phyloP scores from a whole-genome alignment of 139 green algal genomes.

The Microglena sp. region DNA sequence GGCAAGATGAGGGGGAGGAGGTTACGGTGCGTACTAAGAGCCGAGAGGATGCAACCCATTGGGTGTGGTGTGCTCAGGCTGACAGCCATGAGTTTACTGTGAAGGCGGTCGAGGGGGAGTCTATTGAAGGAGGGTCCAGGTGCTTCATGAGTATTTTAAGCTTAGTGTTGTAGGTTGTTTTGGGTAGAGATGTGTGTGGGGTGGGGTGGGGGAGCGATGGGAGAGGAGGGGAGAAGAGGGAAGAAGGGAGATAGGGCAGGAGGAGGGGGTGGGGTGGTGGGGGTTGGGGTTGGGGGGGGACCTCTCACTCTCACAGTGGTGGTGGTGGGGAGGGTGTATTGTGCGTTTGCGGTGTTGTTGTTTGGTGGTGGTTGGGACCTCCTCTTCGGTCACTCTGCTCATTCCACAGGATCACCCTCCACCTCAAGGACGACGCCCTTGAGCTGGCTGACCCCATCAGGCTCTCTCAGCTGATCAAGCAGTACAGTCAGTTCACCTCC shows the following conservation, averaged over 20 bases:
- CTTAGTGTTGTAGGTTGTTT: too few species aligned
- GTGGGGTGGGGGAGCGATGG: too few species aligned
- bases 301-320: not conserved
- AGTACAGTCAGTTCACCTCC: conserved; percentile 97
- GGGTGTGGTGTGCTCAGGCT: conserved; percentile 78
- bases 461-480: conserved; percentile 81
- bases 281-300: too few species aligned
- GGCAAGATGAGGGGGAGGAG: conserved; percentile 56
- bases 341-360: too few species aligned
- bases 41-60: conserved; percentile 63
- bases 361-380: too few species aligned
- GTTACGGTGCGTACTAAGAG: conserved; percentile 79
- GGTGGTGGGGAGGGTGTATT: too few species aligned
- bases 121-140: conserved; percentile 64
- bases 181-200: too few species aligned
- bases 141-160: too few species aligned
- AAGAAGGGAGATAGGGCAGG: too few species aligned
- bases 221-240: too few species aligned
- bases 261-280: too few species aligned
- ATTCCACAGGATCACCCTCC: conserved; percentile 75
- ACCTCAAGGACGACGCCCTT: conserved; percentile 85
- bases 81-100: conserved; percentile 81
- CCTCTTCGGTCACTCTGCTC: too few species aligned
- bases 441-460: conserved; percentile 68
- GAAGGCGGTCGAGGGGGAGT: conserved; percentile 32